These are phyloP conservation scores for Lizonia empirigonia DNA, from an alignment of 2,329 filamentous ascomycete genomes.

Conservation along the genomic window DNA sequence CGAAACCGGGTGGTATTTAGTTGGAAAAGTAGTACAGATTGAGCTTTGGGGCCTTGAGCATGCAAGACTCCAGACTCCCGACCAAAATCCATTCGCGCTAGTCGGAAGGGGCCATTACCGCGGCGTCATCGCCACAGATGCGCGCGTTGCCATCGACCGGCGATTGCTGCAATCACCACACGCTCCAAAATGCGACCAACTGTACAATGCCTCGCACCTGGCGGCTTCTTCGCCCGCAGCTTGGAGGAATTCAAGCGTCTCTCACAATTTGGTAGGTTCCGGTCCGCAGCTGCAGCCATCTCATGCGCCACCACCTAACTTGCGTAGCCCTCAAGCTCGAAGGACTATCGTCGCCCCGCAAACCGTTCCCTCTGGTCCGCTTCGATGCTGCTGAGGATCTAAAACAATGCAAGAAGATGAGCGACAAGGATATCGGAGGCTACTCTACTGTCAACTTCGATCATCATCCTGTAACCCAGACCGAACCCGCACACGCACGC, in stretches of 20 bases:
- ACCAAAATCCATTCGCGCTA: too few relatives aligned
- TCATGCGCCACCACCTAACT: slow-evolving; percentile 37
- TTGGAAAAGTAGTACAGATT: neutral
- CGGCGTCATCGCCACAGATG: neutral
- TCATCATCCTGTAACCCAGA: slow-evolving; percentile 57
- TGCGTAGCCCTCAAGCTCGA: slow-evolving; percentile 69
- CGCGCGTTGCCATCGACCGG: slow-evolving; percentile 8
- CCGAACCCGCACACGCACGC: slow-evolving; percentile 69
- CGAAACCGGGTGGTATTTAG: neutral
- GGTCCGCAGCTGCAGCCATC: slow-evolving; percentile 30
- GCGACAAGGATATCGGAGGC: slow-evolving; percentile 84
- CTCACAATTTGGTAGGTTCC: slow-evolving; percentile 57
- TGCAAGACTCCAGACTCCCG: slow-evolving; percentile 1
- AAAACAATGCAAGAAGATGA: slow-evolving; percentile 73
- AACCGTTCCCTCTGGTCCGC: slow-evolving; percentile 67
- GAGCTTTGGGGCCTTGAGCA: neutral
- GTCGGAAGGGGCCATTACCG: neutral
- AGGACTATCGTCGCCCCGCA: slow-evolving; percentile 67
- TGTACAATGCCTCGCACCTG: slow-evolving; percentile 46
- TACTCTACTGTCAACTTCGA: slow-evolving; percentile 78
- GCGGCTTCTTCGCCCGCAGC: slow-evolving; percentile 64
- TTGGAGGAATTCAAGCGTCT: slow-evolving; percentile 64
- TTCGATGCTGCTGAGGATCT: slow-evolving; percentile 61
- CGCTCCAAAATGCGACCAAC: slow-evolving; percentile 47
- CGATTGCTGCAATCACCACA: neutral